phyloP scores from a whole-genome alignment of 805 yeast species.

The Cyberlindnera mississippiensis region DNA sequence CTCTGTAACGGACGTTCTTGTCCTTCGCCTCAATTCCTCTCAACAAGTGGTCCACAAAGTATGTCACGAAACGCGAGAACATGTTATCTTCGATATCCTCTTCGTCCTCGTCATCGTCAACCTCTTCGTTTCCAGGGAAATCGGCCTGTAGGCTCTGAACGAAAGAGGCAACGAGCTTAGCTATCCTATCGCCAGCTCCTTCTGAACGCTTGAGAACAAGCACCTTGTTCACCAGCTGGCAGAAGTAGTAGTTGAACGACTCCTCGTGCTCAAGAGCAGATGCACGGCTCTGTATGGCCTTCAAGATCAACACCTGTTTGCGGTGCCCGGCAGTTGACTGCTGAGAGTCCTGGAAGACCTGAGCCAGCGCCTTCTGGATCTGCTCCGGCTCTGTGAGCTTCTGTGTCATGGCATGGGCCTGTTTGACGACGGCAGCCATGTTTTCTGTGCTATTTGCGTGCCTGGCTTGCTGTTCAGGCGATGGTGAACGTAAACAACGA shows the following conservation, averaged over 20 bases:
- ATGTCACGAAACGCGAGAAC: conserved; percentile 52
- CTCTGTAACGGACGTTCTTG: conserved; percentile 73
- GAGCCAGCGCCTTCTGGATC: conserved; percentile 49
- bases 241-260: conserved; percentile 56
- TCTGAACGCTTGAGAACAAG: conserved; percentile 68
- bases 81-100: conserved; percentile 38
- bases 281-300: conserved; percentile 55
- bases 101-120: conserved; percentile 23
- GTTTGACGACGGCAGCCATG: conserved; percentile 18
- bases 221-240: conserved; percentile 58
- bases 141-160: conserved; percentile 42
- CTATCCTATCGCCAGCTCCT: conserved; percentile 68
- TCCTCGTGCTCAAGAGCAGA: conserved; percentile 48
- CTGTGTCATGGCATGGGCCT: conserved; percentile 14
- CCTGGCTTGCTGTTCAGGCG: not conserved
- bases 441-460: not conserved
- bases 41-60: conserved; percentile 61
- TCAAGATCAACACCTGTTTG: conserved; percentile 62
- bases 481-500: not conserved
- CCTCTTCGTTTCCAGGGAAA: conserved; percentile 26
- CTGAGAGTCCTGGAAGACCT: conserved; percentile 80
- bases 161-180: conserved; percentile 60
- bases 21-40: conserved; percentile 76
- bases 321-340: conserved; percentile 68
- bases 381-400: conserved; percentile 31